Base-by-base conservation (phyloP, 2,329 filamentous ascomycete genomes). In the Aureobasidium sp. region DNA sequence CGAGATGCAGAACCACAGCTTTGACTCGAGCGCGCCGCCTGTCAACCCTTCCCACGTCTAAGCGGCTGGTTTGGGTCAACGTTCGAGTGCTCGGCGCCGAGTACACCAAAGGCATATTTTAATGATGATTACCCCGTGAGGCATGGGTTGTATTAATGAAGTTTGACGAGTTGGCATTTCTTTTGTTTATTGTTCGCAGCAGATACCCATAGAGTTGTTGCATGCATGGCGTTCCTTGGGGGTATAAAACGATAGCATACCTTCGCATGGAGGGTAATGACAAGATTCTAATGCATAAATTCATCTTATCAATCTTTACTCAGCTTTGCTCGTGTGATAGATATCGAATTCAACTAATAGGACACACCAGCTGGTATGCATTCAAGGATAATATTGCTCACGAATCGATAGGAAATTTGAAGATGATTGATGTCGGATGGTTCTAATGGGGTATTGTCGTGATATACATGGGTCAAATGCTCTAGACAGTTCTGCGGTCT, bases 401-500 rank as follows among this genome's bases (percentile, higher is more conserved):
- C 16, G 41, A 10, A 0, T 13, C 34, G 16, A 30, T 21, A 8
- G 9, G 10, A 16, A 5, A 27, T 48, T n/a, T 13, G 32, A 15
- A 3, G 15, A 47, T 11, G 21, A 10, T 25, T 13, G 39, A 34
- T 47, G n/a, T 15, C n/a, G 13, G 34, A 32, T 34, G 32, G 2
- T 5, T 71, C 65, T 65, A 73, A 71, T 63, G 76, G 74, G 7
- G 69, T 70, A 10, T 68, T 71, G 63, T 77, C 74, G 41, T 59
- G 21, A 47, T 59, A 11, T 48, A 59, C 42, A 39, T 39, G 7
- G 15, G 45, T 21, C 3, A 15, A 11, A 5, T 11, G 16, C 2
- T 73, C 79, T 78, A 96, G 69, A 95, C 93, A 69, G 89, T 94
- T 71, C 94, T 87, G 79, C 93, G 90, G 80, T 99, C 94, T 45